Evolutionary conservation across 2,329 filamentous ascomycete genomes (phyloP), one percentile per base, ranked within the genome.

Genomic region (Bipolaris sorokiniana): DNA sequence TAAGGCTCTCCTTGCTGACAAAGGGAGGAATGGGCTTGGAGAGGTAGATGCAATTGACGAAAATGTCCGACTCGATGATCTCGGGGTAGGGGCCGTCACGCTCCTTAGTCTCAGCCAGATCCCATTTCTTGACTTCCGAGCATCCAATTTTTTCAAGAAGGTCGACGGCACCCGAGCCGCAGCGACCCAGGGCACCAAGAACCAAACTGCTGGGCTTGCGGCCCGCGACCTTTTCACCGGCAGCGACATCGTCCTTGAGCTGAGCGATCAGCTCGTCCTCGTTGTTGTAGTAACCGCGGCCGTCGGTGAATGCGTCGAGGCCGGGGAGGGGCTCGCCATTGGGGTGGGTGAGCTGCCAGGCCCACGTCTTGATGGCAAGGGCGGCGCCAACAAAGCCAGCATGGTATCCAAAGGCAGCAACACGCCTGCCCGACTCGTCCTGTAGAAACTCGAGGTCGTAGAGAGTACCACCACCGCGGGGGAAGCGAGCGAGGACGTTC

Each of bases 401-500:
- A 63, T 78, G 76, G 70, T 82, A 82, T 55, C 88, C 85, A 68
- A 92, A 91, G 1, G 88, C 87, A 7, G 88, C 88, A 1, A 93
- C 88, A 59, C 90, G 81, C 45, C 90, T 82, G 36, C 90, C 90
- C 28, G 80, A 83, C 62, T 88, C 85, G 65, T 96, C 89, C 37
- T 86, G 85, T 36, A 97, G 82, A 75, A 97, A 97, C 75, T 97
- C 93, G 36, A 97, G 84, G 70, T 97, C 93, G 57, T 92, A 86
- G 13, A 97, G 85, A 0, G 86, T 88, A 65, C 91, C 91, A 52
- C 87, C 86, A 56, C 91, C 92, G 22, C 86, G 84, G 26, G 90
- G 84, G 76, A 92, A 97, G 54, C 93, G 85, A 55, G 87, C 83
- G n/a, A 97, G 86, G 5, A 92, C 90, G 40, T 85, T 84, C 56